A percentile compares a stretch with the other conserved stretches of the same genome.
Evolutionary conservation across 2,329 filamentous ascomycete species (phyloP).

Genomic region (Penicillium sp.): DNA sequence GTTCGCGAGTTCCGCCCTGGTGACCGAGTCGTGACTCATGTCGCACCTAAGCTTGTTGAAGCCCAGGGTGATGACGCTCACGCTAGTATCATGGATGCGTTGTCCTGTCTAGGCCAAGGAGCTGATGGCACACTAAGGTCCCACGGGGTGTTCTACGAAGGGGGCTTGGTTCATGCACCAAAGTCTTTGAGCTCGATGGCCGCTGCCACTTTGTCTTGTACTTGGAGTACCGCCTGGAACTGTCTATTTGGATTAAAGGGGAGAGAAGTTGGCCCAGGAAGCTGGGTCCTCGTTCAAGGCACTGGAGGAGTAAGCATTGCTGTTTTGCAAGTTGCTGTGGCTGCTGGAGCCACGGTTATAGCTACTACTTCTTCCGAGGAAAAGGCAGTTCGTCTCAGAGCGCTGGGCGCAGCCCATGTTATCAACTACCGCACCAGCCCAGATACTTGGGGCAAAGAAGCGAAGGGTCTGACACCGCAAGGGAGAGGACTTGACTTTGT

Average conservation of each 20-base stretch:
- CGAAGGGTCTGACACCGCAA: conserved; percentile 30
- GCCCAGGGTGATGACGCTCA: neutral
- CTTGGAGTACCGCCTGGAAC: conserved; percentile 5
- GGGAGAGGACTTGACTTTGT: conserved; percentile 1
- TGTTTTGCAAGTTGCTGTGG: conserved; percentile 33
- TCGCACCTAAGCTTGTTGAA: neutral
- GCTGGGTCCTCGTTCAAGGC: conserved; percentile 57
- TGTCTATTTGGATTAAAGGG: conserved; percentile 12
- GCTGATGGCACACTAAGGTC: neutral
- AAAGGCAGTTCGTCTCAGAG: conserved; percentile 56
- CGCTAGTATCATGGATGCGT: neutral
- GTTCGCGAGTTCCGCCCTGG: neutral
- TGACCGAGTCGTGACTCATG: neutral
- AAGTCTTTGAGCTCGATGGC: neutral
- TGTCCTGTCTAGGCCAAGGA: neutral
- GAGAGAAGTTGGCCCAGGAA: conserved; percentile 41
- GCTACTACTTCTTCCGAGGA: conserved; percentile 58
- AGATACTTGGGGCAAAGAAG: conserved; percentile 15
- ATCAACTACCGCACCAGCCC: conserved; percentile 58
- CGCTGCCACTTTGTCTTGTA: conserved; percentile 13
- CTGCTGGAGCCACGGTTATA: conserved; percentile 60
- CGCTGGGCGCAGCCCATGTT: conserved; percentile 59
- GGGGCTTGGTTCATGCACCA: neutral
- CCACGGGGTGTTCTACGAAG: neutral
- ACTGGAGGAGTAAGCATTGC: conserved; percentile 57